Conservation (phyloP, 257 asterid genomes). For the Oldenlandia corymbosa region DNA sequence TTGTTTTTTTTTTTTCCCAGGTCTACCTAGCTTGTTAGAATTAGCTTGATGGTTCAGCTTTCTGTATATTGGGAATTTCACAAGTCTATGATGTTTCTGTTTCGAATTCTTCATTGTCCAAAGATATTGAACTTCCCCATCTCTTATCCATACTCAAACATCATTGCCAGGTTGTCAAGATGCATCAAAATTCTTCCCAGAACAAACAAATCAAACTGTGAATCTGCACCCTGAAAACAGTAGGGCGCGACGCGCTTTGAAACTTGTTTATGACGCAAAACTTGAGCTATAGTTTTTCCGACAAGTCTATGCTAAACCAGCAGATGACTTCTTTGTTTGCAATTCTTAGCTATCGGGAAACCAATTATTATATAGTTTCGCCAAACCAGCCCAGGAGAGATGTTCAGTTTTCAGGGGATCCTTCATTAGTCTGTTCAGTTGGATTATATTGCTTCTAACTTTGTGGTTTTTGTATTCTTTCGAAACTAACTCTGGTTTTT, state of each 20-base stretch:
- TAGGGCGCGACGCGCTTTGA: conserved; percentile 36
- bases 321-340: conserved; percentile 16
- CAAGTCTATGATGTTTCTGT: background rate
- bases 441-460: background rate
- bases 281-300: conserved; percentile 13
- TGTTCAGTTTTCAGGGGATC: background rate
- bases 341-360: conserved; percentile 12
- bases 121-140: background rate
- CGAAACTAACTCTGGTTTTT: conserved; percentile 4
- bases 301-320: conserved; percentile 6
- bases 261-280: conserved; percentile 13
- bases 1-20: no score
- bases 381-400: background rate
- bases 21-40: no score
- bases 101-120: conserved; percentile 1
- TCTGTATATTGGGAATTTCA: no score
- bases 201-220: conserved; percentile 32
- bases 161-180: no score
- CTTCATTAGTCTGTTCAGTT: background rate
- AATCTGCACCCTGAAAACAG: conserved; percentile 47
- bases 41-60: no score
- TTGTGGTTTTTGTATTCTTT: background rate
- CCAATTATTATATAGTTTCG: conserved; percentile 13
- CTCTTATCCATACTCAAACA: conserved; percentile 12
- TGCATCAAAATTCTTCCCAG: no score